Conservation (phyloP, 2,329 filamentous ascomycete genomes). For the Trichoderma simmonsii region DNA sequence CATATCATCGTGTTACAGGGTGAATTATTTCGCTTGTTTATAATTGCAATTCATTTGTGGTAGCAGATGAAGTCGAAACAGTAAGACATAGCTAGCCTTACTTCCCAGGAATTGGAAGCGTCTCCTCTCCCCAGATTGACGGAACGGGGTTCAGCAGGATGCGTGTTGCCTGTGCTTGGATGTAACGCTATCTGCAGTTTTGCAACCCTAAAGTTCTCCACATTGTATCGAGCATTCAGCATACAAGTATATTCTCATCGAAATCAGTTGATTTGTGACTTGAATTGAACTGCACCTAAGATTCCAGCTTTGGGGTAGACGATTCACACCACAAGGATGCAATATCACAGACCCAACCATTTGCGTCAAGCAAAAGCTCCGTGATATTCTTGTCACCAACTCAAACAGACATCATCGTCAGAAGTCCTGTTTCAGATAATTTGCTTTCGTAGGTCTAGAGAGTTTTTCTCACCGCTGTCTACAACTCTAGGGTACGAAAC, state of each 20-base stretch:
- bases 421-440: neutral
- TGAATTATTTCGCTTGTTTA: neutral
- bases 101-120: neutral
- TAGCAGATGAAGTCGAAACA: neutral
- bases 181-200: neutral
- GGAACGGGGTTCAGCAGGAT: neutral
- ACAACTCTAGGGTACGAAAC: neutral
- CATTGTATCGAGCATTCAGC: neutral
- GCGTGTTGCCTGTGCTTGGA: neutral
- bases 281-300: neutral
- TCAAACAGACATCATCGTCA: neutral
- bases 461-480: neutral
- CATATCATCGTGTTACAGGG: neutral
- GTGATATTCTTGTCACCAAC: neutral
- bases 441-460: neutral
- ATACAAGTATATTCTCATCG: neutral
- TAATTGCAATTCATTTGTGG: neutral
- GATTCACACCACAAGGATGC: neutral
- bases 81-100: neutral
- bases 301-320: neutral
- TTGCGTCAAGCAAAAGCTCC: neutral
- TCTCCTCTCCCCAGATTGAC: neutral
- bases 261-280: neutral
- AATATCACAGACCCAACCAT: neutral
- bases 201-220: neutral